These are phyloP conservation scores for Monilinia aucupariae DNA, from an alignment of 2,329 filamentous ascomycete genomes.

Conservation along the genomic window DNA sequence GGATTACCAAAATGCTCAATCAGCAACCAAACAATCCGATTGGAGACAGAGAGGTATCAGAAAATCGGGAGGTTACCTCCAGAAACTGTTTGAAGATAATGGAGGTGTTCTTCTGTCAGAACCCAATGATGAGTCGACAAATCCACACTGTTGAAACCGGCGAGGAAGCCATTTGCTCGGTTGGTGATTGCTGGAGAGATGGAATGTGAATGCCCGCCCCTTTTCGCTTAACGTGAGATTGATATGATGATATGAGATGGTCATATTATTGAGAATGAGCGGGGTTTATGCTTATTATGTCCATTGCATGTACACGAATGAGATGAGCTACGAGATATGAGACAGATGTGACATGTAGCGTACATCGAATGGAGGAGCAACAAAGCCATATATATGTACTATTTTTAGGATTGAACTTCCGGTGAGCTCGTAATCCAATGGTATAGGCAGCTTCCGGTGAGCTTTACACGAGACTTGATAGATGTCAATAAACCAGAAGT, in stretches of 20 bases:
- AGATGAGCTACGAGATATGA: background rate
- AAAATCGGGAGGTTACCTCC: constrained; percentile 6
- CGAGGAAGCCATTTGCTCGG: background rate
- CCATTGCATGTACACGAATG: background rate
- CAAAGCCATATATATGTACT: too few relatives aligned
- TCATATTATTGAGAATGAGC: background rate
- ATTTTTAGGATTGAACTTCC: too few relatives aligned
- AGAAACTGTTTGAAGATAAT: constrained; percentile 12
- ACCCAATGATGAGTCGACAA: background rate
- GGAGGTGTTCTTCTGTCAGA: background rate
- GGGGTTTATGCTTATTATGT: background rate
- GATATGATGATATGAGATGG: background rate
- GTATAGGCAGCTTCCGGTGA: too few relatives aligned
- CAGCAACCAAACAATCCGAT: background rate
- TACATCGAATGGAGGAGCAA: background rate
- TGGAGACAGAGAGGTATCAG: constrained; percentile 8
- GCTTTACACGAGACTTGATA: too few relatives aligned
- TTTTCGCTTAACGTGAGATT: background rate
- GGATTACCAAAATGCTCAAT: constrained; percentile 12
- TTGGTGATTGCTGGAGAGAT: background rate
- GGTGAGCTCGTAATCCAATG: too few relatives aligned
- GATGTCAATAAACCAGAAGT: too few relatives aligned
- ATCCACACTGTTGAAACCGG: background rate
- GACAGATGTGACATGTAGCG: background rate
- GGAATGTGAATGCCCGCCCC: background rate